phyloP scores from a whole-genome alignment of 108 stramenopile species.

The Asterionellopsis glacialis region DNA sequence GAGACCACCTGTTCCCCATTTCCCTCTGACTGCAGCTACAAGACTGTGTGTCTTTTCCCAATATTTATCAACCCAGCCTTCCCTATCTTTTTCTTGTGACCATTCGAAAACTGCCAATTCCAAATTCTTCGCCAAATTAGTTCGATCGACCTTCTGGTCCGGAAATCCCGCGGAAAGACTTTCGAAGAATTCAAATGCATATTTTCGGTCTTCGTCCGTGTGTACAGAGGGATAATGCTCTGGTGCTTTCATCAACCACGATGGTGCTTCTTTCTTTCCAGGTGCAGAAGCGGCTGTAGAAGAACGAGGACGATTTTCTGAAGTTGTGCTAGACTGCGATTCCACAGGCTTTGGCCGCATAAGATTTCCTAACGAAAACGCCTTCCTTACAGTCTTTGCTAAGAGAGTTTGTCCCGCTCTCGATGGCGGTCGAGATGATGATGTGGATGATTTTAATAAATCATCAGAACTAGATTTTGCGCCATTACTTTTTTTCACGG shows the following conservation, averaged over 20 bases:
- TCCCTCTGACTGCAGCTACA: slow-evolving; percentile 38
- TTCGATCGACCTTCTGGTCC: background rate
- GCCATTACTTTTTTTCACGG: slow-evolving; percentile 2
- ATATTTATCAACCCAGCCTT: slow-evolving; percentile 29
- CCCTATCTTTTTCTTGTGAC: background rate
- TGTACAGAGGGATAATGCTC: background rate
- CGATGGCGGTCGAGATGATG: background rate
- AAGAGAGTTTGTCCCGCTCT: background rate
- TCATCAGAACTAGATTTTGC: background rate
- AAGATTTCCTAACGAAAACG: slow-evolving; percentile 28
- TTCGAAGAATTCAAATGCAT: slow-evolving; percentile 36
- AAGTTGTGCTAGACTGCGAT: background rate
- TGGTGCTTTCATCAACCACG: slow-evolving; percentile 2
- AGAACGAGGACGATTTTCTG: background rate
- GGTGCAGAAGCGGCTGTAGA: slow-evolving; percentile 6
- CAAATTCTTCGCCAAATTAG: background rate
- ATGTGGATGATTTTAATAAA: background rate
- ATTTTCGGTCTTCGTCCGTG: slow-evolving; percentile 14
- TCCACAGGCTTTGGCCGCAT: slow-evolving; percentile 6
- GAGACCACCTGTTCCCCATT: slow-evolving; percentile 19
- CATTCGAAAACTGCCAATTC: slow-evolving; percentile 6
- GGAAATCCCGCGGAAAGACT: slow-evolving; percentile 22
- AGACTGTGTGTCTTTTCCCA: slow-evolving; percentile 50
- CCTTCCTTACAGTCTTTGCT: slow-evolving; percentile 11
- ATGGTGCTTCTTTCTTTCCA: background rate